Base-by-base conservation (phyloP, 192 early-diverging fungal species). In the Backusella tarrabulga region DNA sequence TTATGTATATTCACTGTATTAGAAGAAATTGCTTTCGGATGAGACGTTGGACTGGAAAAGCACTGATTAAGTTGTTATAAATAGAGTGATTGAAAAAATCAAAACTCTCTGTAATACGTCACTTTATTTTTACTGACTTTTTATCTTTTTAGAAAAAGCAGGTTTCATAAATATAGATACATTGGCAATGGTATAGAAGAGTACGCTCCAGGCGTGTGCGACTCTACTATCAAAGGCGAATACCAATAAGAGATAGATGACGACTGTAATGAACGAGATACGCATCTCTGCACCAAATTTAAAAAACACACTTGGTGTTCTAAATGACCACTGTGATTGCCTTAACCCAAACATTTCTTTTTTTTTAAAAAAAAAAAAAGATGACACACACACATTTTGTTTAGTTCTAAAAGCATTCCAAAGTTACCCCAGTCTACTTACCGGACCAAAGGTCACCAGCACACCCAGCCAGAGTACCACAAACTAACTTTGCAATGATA, bases 131-230 rank as follows among this genome's bases (percentile, higher is more conserved):
- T 63, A 23, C 21, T 63, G 38, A 9, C 38, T 29, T 14, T 63
- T 63, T 63, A 23, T 63, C 23, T 63, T 63, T 63, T 29, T 63
- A 9, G 23, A 26, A 9, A 29, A 63, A 29, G 56, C 26, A 29
- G 8, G 14, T 23, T 14, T 21, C 0, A 56, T 21, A 56, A 21
- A 29, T 7, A 29, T 29, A 14, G 56, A 26, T 29, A 14, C 3
- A 14, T 29, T 23, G 26, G 23, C 56, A 63, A 63, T 23, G 29
- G 11, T 63, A 63, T 29, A 63, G n/a, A 63, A 63, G 21, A 63
- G 56, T 29, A 63, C 56, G 23, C 56, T 63, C 56, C 56, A 63
- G 56, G 56, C 56, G 56, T 63, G 56, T 63, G 56, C 56, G 14
- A 32, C 29, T 63, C 11, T 63, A 63, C 9, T 63, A 26, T 63